Evolutionary conservation across 768 basidiomycete genomes (phyloP).

Genomic region (Macrolepiota fuliginosa): DNA sequence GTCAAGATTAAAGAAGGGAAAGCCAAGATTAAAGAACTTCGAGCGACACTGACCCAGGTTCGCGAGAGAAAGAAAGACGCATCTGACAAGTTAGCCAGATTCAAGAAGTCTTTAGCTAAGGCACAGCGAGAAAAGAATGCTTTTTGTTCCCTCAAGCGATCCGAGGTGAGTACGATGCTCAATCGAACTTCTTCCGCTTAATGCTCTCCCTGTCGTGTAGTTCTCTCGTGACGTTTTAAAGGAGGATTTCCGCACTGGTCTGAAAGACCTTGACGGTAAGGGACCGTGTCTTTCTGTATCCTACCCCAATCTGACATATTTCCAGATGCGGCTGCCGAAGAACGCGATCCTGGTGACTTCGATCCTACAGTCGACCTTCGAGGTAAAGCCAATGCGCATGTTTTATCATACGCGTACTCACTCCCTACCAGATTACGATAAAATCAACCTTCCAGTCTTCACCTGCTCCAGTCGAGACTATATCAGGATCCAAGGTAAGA

Average conservation of each 20-base stretch:
- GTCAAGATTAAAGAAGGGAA: slow-evolving; percentile 42
- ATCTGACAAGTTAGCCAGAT: slow-evolving; percentile 27
- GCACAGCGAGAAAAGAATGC: slow-evolving; percentile 61
- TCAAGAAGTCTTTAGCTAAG: slow-evolving; percentile 40
- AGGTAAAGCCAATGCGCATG: slow-evolving; percentile 28
- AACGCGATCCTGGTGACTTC: slow-evolving; percentile 55
- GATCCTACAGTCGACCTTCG: slow-evolving; percentile 49
- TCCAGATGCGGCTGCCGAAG: slow-evolving; percentile 53
- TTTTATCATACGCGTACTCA: not conserved
- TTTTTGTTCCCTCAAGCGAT: slow-evolving; percentile 57
- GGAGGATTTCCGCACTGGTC: slow-evolving; percentile 55
- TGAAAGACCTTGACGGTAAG: slow-evolving; percentile 59
- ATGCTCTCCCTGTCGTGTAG: slow-evolving; percentile 24
- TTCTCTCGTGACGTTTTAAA: slow-evolving; percentile 56
- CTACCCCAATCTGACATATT: not conserved
- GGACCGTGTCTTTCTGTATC: not conserved
- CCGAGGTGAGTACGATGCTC: slow-evolving; percentile 36
- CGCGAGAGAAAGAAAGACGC: slow-evolving; percentile 36
- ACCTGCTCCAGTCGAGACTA: slow-evolving; percentile 63
- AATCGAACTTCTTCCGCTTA: not conserved
- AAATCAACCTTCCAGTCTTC: slow-evolving; percentile 62
- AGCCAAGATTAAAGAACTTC: slow-evolving; percentile 35
- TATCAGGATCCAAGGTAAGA: slow-evolving; percentile 48
- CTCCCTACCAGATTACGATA: slow-evolving; percentile 47
- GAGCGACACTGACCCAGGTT: slow-evolving; percentile 33